phyloP scores from a whole-genome alignment of 768 basidiomycete genomes.

The Rhodosporidiobolus sp. region DNA sequence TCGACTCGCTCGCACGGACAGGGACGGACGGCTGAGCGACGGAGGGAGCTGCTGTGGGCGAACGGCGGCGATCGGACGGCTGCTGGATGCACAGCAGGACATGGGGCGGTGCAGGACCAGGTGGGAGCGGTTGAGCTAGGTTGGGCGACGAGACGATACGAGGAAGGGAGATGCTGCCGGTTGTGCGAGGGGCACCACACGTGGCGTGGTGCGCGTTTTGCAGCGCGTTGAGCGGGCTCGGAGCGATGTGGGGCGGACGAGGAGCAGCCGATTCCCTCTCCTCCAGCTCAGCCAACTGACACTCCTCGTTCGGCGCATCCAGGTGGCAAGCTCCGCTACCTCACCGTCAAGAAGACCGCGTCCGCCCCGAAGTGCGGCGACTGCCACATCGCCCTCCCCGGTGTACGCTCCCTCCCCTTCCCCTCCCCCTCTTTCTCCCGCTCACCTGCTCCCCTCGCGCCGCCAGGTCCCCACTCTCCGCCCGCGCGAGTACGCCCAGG shows the following conservation, averaged over 20 bases:
- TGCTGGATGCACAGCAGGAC: background rate
- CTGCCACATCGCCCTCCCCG: conserved; percentile 88
- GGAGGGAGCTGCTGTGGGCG: background rate
- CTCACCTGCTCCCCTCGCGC: background rate
- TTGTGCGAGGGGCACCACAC: too few species aligned
- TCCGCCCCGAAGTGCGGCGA: conserved; percentile 96
- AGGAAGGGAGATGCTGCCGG: background rate
- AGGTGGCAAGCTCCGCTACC: conserved; percentile 87
- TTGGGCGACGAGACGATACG: background rate
- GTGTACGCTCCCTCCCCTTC: conserved; percentile 61
- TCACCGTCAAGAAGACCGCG: conserved; percentile 92
- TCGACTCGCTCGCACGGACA: background rate
- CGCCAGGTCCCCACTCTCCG: conserved; percentile 86
- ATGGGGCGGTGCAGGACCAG: background rate
- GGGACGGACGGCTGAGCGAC: background rate
- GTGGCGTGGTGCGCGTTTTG: background rate
- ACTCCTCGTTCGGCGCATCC: background rate
- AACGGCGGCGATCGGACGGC: too few species aligned
- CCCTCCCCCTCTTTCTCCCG: background rate
- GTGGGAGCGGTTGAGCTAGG: background rate
- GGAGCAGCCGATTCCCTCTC: background rate
- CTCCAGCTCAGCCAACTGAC: background rate
- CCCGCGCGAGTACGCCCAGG: conserved; percentile 88
- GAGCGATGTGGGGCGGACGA: background rate
- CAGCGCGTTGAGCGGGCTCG: too few species aligned